Conservation (phyloP, 257 asterid species). For the Orobanche coerulescens region DNA sequence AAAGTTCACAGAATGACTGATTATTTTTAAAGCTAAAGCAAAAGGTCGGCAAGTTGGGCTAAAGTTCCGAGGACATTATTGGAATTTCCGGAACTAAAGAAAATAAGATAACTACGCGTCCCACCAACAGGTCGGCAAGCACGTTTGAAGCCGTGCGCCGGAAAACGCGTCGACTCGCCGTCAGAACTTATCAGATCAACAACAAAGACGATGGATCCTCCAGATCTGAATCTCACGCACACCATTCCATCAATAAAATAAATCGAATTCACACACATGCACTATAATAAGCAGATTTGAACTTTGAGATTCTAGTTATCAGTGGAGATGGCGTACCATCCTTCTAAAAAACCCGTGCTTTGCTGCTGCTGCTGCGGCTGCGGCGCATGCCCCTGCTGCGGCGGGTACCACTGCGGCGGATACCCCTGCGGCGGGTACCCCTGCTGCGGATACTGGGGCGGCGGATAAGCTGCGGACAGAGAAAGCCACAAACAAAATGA, state of each 20-base stretch:
- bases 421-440: slow-evolving; percentile 46
- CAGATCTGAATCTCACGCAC: slow-evolving; percentile 21
- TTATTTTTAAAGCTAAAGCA: too few relatives aligned
- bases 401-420: slow-evolving; percentile 52
- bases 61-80: background rate
- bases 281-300: background rate
- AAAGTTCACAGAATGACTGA: too few relatives aligned
- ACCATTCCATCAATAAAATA: background rate
- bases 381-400: slow-evolving; percentile 49
- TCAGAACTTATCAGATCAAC: slow-evolving; percentile 11
- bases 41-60: too few relatives aligned
- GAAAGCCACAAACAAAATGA: background rate
- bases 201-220: slow-evolving; percentile 13
- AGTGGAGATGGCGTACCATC: slow-evolving; percentile 38
- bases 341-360: slow-evolving; percentile 45
- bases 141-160: slow-evolving; percentile 1
- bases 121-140: background rate
- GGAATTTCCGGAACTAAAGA: too few relatives aligned
- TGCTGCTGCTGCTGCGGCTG: slow-evolving; percentile 51
- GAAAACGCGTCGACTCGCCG: slow-evolving; percentile 19
- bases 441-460: slow-evolving; percentile 58
- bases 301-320: background rate
- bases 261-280: background rate
- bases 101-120: too few relatives aligned
- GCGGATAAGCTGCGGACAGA: slow-evolving; percentile 49